phyloP scores from a whole-genome alignment of 345 rosid species.

The Lenwebbia sp. region DNA sequence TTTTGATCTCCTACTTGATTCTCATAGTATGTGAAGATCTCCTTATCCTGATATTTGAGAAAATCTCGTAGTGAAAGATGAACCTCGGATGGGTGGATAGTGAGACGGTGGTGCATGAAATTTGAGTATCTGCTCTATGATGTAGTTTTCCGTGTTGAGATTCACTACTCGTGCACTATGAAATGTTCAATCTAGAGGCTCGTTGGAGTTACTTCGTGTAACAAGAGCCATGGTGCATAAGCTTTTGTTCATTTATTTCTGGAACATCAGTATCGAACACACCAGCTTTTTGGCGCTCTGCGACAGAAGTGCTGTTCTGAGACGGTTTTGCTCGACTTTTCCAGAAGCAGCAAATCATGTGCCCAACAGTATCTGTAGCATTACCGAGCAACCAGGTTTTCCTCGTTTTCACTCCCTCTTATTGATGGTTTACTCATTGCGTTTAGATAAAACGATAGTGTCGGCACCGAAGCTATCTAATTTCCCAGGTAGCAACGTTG shows the following conservation, averaged over 20 bases:
- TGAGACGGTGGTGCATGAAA: not conserved
- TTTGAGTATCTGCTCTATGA: not conserved
- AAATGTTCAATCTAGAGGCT: not conserved
- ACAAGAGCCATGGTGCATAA: not conserved
- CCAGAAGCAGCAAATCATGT: not conserved
- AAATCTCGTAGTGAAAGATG: not conserved
- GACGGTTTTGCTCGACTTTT: not conserved
- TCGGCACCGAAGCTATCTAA: not conserved
- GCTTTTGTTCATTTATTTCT: not conserved
- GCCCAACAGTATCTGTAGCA: not conserved
- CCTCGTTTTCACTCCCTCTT: not conserved
- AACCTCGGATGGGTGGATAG: not conserved
- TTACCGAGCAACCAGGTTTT: not conserved
- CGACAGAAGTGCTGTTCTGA: not conserved
- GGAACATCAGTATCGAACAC: not conserved
- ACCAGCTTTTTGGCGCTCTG: not conserved
- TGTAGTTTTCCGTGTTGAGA: not conserved
- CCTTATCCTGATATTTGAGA: not conserved
- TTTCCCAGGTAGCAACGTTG: not conserved
- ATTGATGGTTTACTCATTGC: not conserved
- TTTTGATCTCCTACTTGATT: not conserved
- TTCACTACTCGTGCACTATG: not conserved
- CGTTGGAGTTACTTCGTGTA: not conserved
- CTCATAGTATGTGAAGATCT: not conserved
- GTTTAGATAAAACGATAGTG: not conserved